Conservation (phyloP, 805 yeast genomes). For the Suhomyces faveliae region DNA sequence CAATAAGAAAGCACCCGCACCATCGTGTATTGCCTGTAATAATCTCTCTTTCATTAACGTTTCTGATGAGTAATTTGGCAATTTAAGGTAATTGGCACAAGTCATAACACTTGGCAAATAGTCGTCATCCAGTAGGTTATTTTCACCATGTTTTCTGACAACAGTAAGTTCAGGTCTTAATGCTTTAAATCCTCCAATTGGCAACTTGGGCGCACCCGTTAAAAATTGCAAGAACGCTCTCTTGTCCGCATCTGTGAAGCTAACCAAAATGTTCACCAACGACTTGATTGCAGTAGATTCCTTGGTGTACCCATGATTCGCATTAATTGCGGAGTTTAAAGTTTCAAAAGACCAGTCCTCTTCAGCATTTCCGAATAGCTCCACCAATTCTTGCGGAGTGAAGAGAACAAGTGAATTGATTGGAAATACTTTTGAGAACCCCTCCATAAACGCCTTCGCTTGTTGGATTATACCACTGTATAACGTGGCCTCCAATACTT, state of each 20-base stretch:
- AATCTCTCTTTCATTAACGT: slow-evolving; percentile 60
- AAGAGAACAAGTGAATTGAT: slow-evolving; percentile 68
- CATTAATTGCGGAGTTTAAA: slow-evolving; percentile 58
- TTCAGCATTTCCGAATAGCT: slow-evolving; percentile 69
- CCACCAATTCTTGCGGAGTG: slow-evolving; percentile 68
- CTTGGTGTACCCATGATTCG: slow-evolving; percentile 85
- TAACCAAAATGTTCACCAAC: slow-evolving; percentile 60
- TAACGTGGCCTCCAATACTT: slow-evolving; percentile 57
- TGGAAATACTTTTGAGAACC: slow-evolving; percentile 83
- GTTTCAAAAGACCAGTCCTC: slow-evolving; percentile 86
- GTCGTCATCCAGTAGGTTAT: slow-evolving; percentile 64
- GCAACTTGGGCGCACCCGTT: slow-evolving; percentile 91
- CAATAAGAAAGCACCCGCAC: slow-evolving; percentile 81
- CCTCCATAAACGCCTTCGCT: slow-evolving; percentile 66
- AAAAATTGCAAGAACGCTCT: slow-evolving; percentile 79
- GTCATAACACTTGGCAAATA: slow-evolving; percentile 97
- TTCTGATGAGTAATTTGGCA: slow-evolving; percentile 74
- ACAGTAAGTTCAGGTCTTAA: slow-evolving; percentile 83
- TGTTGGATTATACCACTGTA: slow-evolving; percentile 66
- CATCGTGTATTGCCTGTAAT: slow-evolving; percentile 75
- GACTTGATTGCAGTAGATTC: slow-evolving; percentile 64
- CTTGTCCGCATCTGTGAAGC: slow-evolving; percentile 53
- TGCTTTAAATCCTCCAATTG: slow-evolving; percentile 89
- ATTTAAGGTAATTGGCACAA: slow-evolving; percentile 88
- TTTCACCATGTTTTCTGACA: slow-evolving; percentile 80